Evolutionary conservation across 495 filamentous ascomycete genomes (phyloP), one percentile per base, ranked within the genome.

Genomic region (Hyphodiscus hymeniophilus): DNA sequence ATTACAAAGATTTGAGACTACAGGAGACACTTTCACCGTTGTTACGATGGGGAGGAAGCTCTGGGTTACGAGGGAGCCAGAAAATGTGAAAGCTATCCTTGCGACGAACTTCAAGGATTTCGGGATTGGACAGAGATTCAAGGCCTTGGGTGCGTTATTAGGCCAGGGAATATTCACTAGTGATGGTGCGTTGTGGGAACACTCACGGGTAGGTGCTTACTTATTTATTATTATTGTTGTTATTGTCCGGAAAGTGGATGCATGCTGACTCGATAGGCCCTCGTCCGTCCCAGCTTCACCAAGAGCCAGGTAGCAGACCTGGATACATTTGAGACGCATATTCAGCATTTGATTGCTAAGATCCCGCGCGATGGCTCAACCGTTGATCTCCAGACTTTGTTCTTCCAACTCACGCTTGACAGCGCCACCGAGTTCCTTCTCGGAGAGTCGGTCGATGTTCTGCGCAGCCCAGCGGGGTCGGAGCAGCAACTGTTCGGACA

Each of bases 61-160:
- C 16, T 59, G 85, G 28, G 60, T 86, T 43, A 89, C 85, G 0
- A 71, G 65, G n/a, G 82, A 88, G 34, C 87, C 85, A 0, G 81
- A 89, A 56, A 95, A 91, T 62, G 71, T 95, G 61, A 87, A 94
- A 59, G 80, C 88, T 0, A 63, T 95, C 6, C 70, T 95, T 2
- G 84, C 87, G 0, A 82, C 79, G 0, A 80, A 92, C 8, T 66
- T 68, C 55, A 52, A 55, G 18, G 67, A 65, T 38, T 69, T 56
- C 40, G 42, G 46, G 18, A 16, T 58, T 4, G 54, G 42, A 0
- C 45, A 49, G 7, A 48, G 62, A 1, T 15, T 15, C n/a, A 39
- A 7, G 0, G 55, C 52, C 6, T 62, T 69, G 51, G 45, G 54
- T 1, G 63, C 65, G 2, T 54, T 75, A 11, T 54, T 74, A 2